Evolutionary conservation across 768 basidiomycete species (phyloP).

Genomic region (Boletus reticulatus): DNA sequence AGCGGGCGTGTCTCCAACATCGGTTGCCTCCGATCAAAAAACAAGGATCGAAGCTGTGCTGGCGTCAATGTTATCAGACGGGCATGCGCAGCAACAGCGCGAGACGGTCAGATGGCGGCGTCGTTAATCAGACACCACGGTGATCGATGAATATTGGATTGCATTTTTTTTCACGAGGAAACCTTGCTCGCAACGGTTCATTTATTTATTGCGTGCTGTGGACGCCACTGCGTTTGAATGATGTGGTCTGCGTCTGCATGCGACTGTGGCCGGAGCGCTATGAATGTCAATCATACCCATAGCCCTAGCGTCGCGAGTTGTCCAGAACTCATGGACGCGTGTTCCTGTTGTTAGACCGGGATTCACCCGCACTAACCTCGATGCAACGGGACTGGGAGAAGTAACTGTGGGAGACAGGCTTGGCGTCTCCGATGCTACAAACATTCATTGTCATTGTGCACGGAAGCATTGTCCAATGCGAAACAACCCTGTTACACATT

Average conservation of each 20-base stretch:
- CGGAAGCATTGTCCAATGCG: constrained; percentile 2
- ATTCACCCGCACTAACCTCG: constrained; percentile 1
- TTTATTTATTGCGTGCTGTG: neutral
- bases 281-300: neutral
- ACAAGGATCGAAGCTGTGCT: neutral
- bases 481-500: neutral
- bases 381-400: constrained; percentile 1
- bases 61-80: neutral
- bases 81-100: neutral
- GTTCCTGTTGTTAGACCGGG: neutral
- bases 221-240: neutral
- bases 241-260: neutral
- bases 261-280: neutral
- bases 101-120: neutral
- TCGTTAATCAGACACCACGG: neutral
- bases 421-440: constrained; percentile 7
- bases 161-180: neutral
- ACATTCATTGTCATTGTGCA: neutral
- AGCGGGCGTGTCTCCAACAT: neutral
- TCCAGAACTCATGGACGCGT: neutral
- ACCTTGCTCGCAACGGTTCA: neutral
- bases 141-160: neutral
- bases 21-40: constrained; percentile 7
- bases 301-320: neutral
- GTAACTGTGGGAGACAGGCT: neutral